Evolutionary conservation across 305 asterid genomes (phyloP).

Genomic region (Plantago coronopus): DNA sequence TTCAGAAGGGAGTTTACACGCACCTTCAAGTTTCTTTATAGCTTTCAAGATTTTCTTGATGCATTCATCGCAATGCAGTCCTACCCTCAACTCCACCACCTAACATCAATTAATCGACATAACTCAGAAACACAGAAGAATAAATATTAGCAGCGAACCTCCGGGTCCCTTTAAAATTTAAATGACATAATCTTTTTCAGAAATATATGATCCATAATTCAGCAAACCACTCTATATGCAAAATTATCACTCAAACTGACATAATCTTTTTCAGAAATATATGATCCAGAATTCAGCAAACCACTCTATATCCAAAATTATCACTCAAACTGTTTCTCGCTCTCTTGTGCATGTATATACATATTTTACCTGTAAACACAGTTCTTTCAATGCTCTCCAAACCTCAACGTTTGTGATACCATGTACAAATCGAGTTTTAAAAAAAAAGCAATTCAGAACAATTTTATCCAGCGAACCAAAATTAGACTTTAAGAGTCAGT

Average conservation of each 20-base stretch:
- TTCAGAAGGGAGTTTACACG: background rate
- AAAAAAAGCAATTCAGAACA: background rate
- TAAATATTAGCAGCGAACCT: too few relatives aligned
- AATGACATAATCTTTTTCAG: too few relatives aligned
- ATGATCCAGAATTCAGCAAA: background rate
- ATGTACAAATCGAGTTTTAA: background rate
- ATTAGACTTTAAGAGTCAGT: too few relatives aligned
- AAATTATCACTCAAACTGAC: background rate
- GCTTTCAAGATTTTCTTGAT: slow-evolving; percentile 85
- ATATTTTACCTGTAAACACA: too few relatives aligned
- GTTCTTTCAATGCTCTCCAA: too few relatives aligned
- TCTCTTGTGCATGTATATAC: too few relatives aligned
- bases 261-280: too few relatives aligned
- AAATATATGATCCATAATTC: background rate
- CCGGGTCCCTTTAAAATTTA: background rate
- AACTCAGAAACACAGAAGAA: background rate
- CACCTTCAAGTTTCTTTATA: slow-evolving; percentile 89
- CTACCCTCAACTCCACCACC: slow-evolving; percentile 86
- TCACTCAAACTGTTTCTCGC: too few relatives aligned
- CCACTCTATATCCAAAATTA: too few relatives aligned
- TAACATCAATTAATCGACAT: slow-evolving; percentile 10
- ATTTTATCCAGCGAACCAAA: too few relatives aligned
- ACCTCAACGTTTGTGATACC: too few relatives aligned
- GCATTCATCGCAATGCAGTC: slow-evolving; percentile 78
- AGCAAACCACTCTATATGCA: too few relatives aligned